Conservation (phyloP, 164 flowering plant genomes). For the Vitis rupestris region DNA sequence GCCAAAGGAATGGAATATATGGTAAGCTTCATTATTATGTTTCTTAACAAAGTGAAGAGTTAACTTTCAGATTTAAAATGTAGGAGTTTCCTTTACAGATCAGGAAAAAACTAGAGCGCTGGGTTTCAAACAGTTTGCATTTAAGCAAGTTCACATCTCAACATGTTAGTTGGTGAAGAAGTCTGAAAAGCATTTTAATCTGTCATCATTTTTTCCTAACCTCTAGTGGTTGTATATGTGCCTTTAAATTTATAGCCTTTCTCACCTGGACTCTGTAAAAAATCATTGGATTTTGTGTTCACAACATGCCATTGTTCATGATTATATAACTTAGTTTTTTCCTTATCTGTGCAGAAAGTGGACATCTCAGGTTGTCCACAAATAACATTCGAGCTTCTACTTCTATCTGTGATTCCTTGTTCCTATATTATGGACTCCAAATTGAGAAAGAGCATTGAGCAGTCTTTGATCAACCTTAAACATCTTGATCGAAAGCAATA, state of each 20-base stretch:
- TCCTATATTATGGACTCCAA: slow-evolving; percentile 23
- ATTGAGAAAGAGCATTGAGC: slow-evolving; percentile 24
- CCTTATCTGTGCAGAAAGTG: slow-evolving; percentile 44
- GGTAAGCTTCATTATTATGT: neutral
- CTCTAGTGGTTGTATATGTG: neutral
- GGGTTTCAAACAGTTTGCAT: neutral
- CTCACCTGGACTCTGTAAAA: neutral
- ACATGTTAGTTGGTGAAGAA: neutral
- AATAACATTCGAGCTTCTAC: slow-evolving; percentile 40
- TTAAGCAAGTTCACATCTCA: neutral
- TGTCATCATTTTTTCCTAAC: neutral
- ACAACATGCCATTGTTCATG: neutral
- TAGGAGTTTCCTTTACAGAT: neutral
- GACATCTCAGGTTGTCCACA: slow-evolving; percentile 81
- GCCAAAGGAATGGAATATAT: neutral
- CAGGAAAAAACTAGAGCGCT: neutral
- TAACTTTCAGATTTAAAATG: neutral
- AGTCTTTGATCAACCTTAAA: slow-evolving; percentile 20
- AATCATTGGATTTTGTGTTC: too few relatives aligned
- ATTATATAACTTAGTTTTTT: slow-evolving; percentile 3
- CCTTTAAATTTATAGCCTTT: neutral
- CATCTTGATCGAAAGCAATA: slow-evolving; percentile 4
- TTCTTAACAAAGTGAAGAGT: neutral
- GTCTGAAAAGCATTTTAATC: neutral
- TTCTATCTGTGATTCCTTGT: slow-evolving; percentile 56